Percentiles rank a stretch among this genome's conserved stretches.
Evolutionary conservation across 139 green algal species (phyloP).

Genomic region (Coelastrella sp.): DNA sequence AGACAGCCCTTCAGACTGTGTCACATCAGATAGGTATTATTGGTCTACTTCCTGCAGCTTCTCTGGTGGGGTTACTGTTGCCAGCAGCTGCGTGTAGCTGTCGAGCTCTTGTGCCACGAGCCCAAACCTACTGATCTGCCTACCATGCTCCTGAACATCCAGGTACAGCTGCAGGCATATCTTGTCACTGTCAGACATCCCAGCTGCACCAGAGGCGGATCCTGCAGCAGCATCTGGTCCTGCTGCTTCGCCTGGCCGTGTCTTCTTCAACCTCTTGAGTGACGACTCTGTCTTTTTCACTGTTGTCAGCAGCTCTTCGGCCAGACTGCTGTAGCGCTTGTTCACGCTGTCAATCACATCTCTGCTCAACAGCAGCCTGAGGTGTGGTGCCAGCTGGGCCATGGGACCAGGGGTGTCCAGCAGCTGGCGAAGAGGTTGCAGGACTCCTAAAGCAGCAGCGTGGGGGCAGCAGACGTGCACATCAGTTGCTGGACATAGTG

Average conservation of each 20-base stretch:
- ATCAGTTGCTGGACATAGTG: too few species aligned
- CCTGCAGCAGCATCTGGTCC: conserved; percentile 12
- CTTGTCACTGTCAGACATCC: conserved; percentile 91
- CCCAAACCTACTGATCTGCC: conserved; percentile 62
- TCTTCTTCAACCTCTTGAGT: conserved; percentile 89
- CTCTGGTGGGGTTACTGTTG: conserved; percentile 47
- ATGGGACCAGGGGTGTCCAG: conserved; percentile 43
- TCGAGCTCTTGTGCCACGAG: conserved; percentile 38
- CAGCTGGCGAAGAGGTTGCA: conserved; percentile 55
- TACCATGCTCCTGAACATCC: conserved; percentile 79
- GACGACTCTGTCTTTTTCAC: conserved; percentile 91
- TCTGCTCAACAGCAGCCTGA: conserved; percentile 40
- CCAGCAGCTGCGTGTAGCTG: conserved; percentile 52
- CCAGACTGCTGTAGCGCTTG: conserved; percentile 51
- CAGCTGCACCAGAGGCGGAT: neutral
- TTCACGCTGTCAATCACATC: conserved; percentile 56
- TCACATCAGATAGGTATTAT: neutral
- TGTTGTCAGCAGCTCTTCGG: conserved; percentile 83
- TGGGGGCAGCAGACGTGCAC: neutral
- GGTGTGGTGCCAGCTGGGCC: neutral
- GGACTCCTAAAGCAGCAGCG: conserved; percentile 42
- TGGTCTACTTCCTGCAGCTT: neutral
- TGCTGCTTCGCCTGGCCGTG: conserved; percentile 52
- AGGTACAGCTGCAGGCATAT: conserved; percentile 87
- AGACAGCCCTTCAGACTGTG: neutral